These are phyloP conservation scores for Penicillium hesseltinei DNA, from an alignment of 2,329 filamentous ascomycete species.

Conservation along the genomic window DNA sequence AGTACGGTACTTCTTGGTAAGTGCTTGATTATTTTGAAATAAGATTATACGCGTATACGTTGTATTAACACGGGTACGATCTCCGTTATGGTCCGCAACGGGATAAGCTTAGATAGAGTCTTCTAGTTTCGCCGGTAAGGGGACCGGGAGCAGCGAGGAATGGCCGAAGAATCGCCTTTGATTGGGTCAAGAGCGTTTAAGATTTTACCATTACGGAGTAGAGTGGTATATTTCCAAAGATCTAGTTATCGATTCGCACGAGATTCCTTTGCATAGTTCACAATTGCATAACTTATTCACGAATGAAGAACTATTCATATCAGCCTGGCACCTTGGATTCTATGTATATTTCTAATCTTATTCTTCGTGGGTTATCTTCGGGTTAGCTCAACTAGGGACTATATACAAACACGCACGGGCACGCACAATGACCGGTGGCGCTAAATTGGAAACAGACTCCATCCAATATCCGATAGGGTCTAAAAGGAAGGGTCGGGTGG, in stretches of 20 bases:
- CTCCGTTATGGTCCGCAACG: not conserved
- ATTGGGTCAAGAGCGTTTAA: not conserved
- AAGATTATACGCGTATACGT: too few relatives aligned
- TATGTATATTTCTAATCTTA: not conserved
- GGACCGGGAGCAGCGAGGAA: not conserved
- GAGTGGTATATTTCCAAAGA: not conserved
- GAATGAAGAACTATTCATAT: not conserved
- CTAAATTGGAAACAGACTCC: too few relatives aligned
- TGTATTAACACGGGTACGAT: not conserved
- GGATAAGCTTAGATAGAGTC: not conserved
- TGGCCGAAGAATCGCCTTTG: not conserved
- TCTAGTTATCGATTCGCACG: not conserved
- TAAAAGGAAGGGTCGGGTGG: too few relatives aligned
- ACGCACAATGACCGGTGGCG: too few relatives aligned
- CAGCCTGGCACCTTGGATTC: not conserved
- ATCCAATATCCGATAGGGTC: too few relatives aligned
- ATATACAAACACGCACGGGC: too few relatives aligned
- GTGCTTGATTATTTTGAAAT: not conserved
- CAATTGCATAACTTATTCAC: not conserved
- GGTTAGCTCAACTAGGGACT: too few relatives aligned
- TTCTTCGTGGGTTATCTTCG: not conserved
- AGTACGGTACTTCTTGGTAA: not conserved
- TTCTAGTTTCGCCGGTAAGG: not conserved
- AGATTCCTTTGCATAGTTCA: not conserved
- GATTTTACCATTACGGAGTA: not conserved